These are phyloP conservation scores for Cutaneotrichosporon curvatum DNA, from an alignment of 1,284 basidiomycete genomes.

Conservation along the genomic window DNA sequence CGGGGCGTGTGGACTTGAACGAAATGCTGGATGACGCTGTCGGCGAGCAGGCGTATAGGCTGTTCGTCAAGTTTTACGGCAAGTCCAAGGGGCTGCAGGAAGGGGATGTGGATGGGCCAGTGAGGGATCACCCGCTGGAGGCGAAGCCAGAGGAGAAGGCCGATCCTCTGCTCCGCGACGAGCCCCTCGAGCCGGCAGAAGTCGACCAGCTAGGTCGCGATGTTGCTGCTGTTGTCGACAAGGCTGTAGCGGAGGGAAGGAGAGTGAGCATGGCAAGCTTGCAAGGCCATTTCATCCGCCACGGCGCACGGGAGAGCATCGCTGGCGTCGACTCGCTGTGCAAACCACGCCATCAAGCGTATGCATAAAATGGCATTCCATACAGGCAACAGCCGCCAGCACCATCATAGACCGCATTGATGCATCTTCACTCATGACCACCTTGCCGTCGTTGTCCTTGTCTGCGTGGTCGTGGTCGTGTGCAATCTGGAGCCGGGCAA, in stretches of 20 bases:
- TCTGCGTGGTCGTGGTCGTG: too few relatives aligned
- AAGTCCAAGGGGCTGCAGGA: slow-evolving; percentile 7
- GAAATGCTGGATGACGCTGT: slow-evolving; percentile 82
- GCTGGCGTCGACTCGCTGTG: slow-evolving; percentile 50
- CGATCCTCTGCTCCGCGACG: slow-evolving; percentile 8
- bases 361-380: too few relatives aligned
- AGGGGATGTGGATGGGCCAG: neutral
- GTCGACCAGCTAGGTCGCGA: slow-evolving; percentile 52
- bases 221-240: slow-evolving; percentile 53
- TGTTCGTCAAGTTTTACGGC: slow-evolving; percentile 81
- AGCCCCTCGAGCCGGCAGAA: slow-evolving; percentile 44
- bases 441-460: too few relatives aligned
- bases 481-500: too few relatives aligned
- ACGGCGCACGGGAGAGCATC: slow-evolving; percentile 59
- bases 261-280: slow-evolving; percentile 85
- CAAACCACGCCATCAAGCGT: neutral
- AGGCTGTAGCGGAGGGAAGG: slow-evolving; percentile 51
- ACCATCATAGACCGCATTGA: too few relatives aligned
- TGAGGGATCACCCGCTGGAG: too few relatives aligned
- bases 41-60: slow-evolving; percentile 65
- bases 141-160: neutral
- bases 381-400: too few relatives aligned
- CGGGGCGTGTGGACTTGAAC: slow-evolving; percentile 84
- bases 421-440: too few relatives aligned
- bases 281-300: slow-evolving; percentile 85